These are phyloP conservation scores for Mycena vitilis DNA, from an alignment of 768 basidiomycete species.

Conservation along the genomic window DNA sequence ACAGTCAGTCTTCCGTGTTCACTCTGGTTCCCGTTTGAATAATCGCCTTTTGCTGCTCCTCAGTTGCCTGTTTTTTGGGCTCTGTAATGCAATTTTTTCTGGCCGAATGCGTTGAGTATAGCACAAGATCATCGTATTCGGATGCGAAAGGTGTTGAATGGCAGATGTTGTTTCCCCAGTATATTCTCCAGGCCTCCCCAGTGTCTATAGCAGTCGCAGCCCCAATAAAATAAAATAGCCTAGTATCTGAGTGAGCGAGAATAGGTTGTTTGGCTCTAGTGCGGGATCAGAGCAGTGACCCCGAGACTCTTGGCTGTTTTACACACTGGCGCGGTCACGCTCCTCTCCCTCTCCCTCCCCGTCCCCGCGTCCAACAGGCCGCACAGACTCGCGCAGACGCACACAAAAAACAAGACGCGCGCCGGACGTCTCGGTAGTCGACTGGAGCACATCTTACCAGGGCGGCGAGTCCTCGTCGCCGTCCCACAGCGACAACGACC, in stretches of 20 bases:
- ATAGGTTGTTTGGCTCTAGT: not conserved
- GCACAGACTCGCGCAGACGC: conserved; percentile 56
- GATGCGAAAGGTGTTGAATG: no score
- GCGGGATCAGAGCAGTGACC: not conserved
- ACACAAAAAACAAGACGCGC: conserved; percentile 48
- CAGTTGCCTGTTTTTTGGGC: no score
- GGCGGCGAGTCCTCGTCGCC: conserved; percentile 57
- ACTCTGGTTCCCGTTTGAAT: no score
- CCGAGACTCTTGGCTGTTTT: conserved; percentile 39
- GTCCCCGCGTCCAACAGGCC: conserved; percentile 61
- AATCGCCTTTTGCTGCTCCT: no score
- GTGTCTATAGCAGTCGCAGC: no score
- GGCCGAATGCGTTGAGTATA: no score
- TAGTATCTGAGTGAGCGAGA: not conserved
- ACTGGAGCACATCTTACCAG: conserved; percentile 90
- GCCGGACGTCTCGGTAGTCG: conserved; percentile 52
- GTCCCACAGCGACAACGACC: conserved; percentile 47
- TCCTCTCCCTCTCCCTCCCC: conserved; percentile 83
- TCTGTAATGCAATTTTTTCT: no score
- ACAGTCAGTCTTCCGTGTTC: no score
- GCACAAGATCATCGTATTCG: no score
- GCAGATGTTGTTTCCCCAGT: no score
- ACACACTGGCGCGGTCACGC: conserved; percentile 79
- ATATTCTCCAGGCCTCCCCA: no score
- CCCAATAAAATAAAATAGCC: no score